These are phyloP conservation scores for Domatiomyces catenatus DNA, from an alignment of 2,329 filamentous ascomycete genomes.

Conservation along the genomic window DNA sequence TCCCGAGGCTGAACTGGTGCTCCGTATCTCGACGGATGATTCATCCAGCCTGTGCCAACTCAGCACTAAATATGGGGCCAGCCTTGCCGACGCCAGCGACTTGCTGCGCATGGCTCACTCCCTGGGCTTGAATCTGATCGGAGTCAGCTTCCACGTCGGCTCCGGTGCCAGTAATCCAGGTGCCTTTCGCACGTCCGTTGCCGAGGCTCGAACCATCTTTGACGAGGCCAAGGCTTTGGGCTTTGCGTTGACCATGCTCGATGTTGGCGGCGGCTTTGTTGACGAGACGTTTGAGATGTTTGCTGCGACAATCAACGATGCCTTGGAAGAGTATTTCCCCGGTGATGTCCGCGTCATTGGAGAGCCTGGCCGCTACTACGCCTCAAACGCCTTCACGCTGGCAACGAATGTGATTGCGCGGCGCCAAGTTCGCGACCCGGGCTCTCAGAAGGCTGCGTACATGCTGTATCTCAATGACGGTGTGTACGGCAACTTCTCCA, in stretches of 20 bases:
- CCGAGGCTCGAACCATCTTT: constrained; percentile 78
- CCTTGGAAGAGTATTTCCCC: constrained; percentile 80
- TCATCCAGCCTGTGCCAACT: constrained; percentile 85
- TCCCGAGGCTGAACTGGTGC: constrained; percentile 75
- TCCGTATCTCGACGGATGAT: constrained; percentile 93
- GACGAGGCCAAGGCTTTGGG: constrained; percentile 65
- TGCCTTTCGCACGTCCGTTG: constrained; percentile 79
- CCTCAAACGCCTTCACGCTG: constrained; percentile 80
- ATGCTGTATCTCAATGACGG: constrained; percentile 98
- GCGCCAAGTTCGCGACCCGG: constrained; percentile 60
- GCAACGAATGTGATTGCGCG: constrained; percentile 93
- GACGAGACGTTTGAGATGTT: constrained; percentile 85
- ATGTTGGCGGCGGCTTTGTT: constrained; percentile 87
- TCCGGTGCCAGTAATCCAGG: constrained; percentile 89
- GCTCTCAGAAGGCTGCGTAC: constrained; percentile 50
- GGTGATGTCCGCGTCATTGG: constrained; percentile 73
- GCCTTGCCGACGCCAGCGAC: constrained; percentile 62
- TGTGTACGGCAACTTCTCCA: constrained; percentile 95
- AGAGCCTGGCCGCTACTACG: constrained; percentile 93
- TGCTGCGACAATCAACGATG: constrained; percentile 61
- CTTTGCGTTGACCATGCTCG: constrained; percentile 69
- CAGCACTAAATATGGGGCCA: constrained; percentile 93
- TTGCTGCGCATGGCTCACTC: constrained; percentile 68
- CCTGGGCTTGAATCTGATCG: constrained; percentile 76
- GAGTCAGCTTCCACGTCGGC: constrained; percentile 95